Evolutionary conservation across 2,329 filamentous ascomycete genomes (phyloP).

Genomic region (Cladophialophora immunda): DNA sequence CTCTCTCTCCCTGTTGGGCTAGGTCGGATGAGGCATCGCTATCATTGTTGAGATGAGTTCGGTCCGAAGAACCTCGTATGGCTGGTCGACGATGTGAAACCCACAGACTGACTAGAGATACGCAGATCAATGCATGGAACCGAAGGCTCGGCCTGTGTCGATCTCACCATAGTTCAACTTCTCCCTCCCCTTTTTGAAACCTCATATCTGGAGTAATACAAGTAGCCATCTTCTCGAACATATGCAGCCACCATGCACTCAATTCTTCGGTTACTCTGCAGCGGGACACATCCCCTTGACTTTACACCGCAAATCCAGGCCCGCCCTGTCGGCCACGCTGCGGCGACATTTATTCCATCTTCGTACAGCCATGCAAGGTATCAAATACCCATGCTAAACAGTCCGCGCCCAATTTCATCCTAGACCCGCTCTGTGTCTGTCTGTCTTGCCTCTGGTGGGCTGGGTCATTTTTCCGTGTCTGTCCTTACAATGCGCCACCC

Average conservation of each 20-base stretch:
- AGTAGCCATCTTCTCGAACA: conserved; percentile 10
- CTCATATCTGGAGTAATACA: background rate
- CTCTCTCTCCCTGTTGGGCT: background rate
- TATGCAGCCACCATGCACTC: conserved; percentile 10
- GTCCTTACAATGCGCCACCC: background rate
- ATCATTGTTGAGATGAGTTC: conserved; percentile 9
- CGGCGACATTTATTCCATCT: background rate
- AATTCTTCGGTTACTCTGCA: conserved; percentile 4
- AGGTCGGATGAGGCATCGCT: background rate
- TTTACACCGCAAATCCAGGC: background rate
- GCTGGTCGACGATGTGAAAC: background rate
- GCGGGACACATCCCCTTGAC: background rate
- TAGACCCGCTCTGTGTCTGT: background rate
- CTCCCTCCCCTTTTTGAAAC: background rate
- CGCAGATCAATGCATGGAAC: background rate
- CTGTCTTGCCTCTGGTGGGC: background rate
- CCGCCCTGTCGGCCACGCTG: background rate
- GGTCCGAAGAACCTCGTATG: background rate
- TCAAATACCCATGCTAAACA: conserved; percentile 11
- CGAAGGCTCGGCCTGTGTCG: background rate
- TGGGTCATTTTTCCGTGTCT: background rate
- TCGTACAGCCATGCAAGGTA: conserved; percentile 2
- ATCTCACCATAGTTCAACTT: background rate
- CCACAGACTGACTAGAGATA: background rate
- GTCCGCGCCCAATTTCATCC: background rate